phyloP scores from a whole-genome alignment of 1,284 basidiomycete species.

The Cryptococcus sp. region DNA sequence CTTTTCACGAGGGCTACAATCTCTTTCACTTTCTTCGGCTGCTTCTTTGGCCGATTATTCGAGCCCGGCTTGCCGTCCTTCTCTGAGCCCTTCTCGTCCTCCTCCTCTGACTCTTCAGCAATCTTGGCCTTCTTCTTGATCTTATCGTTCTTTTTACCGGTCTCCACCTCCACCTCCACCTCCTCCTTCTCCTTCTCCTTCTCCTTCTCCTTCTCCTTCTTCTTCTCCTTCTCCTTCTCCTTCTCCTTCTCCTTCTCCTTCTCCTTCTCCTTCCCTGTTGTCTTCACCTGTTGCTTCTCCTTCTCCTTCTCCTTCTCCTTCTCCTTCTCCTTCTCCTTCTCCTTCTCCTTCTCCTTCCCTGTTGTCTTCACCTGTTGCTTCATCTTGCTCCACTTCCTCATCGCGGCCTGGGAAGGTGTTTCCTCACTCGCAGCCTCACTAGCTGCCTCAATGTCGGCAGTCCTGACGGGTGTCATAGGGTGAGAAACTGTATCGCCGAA shows the following conservation, averaged over 20 bases:
- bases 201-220: not conserved
- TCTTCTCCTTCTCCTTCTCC: not conserved
- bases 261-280: not conserved
- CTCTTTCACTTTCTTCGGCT: not conserved
- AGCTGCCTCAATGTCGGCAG: not conserved
- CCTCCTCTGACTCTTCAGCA: not conserved
- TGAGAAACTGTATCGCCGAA: not conserved
- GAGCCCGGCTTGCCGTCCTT: not conserved
- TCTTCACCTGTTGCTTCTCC: not conserved
- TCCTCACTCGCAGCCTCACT: not conserved
- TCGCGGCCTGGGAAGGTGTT: not conserved
- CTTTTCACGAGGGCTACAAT: not conserved
- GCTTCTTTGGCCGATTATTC: not conserved
- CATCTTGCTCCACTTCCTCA: not conserved
- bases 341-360: not conserved
- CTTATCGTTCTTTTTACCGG: slow-evolving; percentile 20
- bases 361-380: not conserved
- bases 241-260: not conserved
- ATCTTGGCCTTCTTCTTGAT: not conserved
- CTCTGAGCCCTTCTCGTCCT: not conserved
- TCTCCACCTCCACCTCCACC: not conserved
- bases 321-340: not conserved
- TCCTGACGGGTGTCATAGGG: not conserved
- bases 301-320: not conserved
- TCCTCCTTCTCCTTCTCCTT: slow-evolving; percentile 2